Evolutionary conservation across 1,139 yeast species (phyloP), one percentile per base, ranked within the genome.

Genomic region (Blastobotrys capitulatus): DNA sequence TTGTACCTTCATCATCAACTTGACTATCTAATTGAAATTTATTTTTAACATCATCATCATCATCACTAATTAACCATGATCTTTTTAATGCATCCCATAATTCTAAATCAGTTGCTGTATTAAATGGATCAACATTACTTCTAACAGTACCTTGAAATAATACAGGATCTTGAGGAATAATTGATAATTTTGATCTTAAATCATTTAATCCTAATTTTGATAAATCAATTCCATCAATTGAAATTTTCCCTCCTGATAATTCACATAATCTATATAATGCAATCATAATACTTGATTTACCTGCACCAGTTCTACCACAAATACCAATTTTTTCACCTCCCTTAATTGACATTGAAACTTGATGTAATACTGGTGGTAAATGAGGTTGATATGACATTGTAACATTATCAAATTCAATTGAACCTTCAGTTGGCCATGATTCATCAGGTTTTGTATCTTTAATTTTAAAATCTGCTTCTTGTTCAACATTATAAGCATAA

Each of bases 251-350:
- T 1, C 62, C 54, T n/a, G 69, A 61, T 38, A 82, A 65, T 58
- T 83, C 89, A 12, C 75, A 68, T 39, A 84, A 66, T 49, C 92
- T 73, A 64, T 78, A 84, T 49, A 84, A 67, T 0, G 86, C 84
- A 26, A 78, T 73, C 76, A 82, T 80, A 40, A 84, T 79, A 1
- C 87, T 79, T 19, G 84, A 77, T 64, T 84, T 84, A 42, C 90
- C 90, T 9, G 90, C 89, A 52, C 92, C 92, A 1, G 90, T 84
- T 59, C 90, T 76, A 22, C 92, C 92, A 67, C 87, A 82, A 52
- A 84, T 80, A 43, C 90, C 90, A 53, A 83, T 73, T 61, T 82
- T 83, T 62, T 82, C 81, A 15, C 79, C 76, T 1, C 80, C 75
- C 13, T 70, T 65, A 27, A 84, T 59, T 5, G 58, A 49, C 29